Percentiles rank a stretch among this genome's conserved stretches.
Evolutionary conservation across 345 rosid genomes (phyloP).

Genomic region (Populus tremula): DNA sequence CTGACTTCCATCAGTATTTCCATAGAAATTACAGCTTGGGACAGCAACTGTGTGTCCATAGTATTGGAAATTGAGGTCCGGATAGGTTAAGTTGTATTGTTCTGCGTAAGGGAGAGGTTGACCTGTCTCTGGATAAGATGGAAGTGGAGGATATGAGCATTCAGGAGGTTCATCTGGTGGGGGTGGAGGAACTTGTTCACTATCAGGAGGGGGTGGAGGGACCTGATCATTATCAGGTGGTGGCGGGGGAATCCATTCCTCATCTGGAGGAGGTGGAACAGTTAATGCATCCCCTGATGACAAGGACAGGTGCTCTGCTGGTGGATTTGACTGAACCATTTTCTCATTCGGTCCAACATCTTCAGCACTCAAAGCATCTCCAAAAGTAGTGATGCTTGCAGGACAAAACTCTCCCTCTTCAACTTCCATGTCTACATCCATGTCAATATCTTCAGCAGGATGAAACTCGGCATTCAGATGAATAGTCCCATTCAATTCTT

Average conservation of each 20-base stretch:
- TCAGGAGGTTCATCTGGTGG: constrained; percentile 64
- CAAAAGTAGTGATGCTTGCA: constrained; percentile 10
- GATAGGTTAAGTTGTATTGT: constrained; percentile 52
- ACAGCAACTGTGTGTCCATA: constrained; percentile 43
- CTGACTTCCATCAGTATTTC: constrained; percentile 64
- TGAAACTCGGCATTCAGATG: constrained; percentile 25
- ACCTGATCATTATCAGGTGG: constrained; percentile 75
- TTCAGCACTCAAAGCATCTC: constrained; percentile 28
- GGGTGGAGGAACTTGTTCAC: constrained; percentile 45
- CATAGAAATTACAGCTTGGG: constrained; percentile 51
- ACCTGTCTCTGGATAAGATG: constrained; percentile 42
- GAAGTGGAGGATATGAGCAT: constrained; percentile 44
- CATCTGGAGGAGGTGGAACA: constrained; percentile 67
- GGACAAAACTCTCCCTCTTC: constrained; percentile 49
- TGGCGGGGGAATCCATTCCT: constrained; percentile 92
- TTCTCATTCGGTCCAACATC: constrained; percentile 33
- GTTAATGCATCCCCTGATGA: constrained; percentile 25
- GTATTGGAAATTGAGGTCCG: constrained; percentile 52
- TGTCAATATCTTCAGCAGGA: constrained; percentile 68
- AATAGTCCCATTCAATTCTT: constrained; percentile 28
- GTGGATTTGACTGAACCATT: constrained; percentile 27
- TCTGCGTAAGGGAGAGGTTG: constrained; percentile 48
- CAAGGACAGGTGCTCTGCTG: constrained; percentile 28
- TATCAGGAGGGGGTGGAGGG: constrained; percentile 87
- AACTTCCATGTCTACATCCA: constrained; percentile 99